Base-by-base conservation (phyloP, 805 yeast species). In the Candida dendrica region DNA sequence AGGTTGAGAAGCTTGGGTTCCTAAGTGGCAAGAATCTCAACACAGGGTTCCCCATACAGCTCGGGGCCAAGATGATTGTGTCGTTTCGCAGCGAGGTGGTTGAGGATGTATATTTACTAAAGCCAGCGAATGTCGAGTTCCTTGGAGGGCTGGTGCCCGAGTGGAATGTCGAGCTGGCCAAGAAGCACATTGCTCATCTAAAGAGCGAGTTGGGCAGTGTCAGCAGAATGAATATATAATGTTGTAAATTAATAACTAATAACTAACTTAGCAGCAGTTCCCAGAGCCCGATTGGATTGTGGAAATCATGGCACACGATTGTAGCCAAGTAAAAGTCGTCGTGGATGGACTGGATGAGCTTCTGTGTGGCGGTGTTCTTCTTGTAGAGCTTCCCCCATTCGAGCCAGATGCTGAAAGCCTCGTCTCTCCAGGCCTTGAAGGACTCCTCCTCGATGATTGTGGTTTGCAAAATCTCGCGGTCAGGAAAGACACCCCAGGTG, bases 401-500 rank as follows among this genome's bases (percentile, higher is more conserved):
- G 34, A 71, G 64, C 93, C 97, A 86, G 46, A 93, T 84, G 43
- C 78, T 73, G 63, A 88, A 93, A 1, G 96, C 95, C 61, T 93
- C 99, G 55, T 90, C 97, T 51, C 83, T 77, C 98, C 98, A 93
- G 0, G 96, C 96, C 50, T 77, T 76, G 68, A 93, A 91, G 2
- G 97, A 87, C 52, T 89, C 96, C 51, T 79, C 84, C 57, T 90
- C 96, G 43, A 93, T 81, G 47, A 90, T 83, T 0, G 98, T 93
- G 0, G 97, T 85, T 61, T 90, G 97, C 31, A 88, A 76, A 31
- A 89, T 81, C 57, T 88, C 96, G 48, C 89, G 77, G 61, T 82
- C 82, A 7, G 95, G 95, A 72, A 93, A 91, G 3, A 85, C 95
- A 47, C 98, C 98, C 98, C 98, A 93, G 1, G 98, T 93, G 8